A percentile compares a stretch with the other conserved stretches of the same genome.
phyloP scores from a whole-genome alignment of 345 rosid genomes.

The Turnera subulata region DNA sequence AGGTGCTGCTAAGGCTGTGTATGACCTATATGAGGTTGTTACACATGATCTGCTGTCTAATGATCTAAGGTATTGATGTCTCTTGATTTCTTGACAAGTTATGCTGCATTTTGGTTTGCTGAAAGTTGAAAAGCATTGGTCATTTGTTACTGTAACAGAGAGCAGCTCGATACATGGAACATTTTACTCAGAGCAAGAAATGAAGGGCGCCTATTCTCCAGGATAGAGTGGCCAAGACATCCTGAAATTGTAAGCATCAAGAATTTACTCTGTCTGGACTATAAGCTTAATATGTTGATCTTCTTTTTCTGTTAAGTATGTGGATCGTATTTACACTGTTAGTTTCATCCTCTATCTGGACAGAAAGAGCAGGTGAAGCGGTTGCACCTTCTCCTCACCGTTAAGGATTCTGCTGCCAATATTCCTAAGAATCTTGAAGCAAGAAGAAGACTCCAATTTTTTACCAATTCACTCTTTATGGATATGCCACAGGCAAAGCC shows the following conservation, averaged over 20 bases:
- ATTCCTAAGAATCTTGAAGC: constrained; percentile 98
- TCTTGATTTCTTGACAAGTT: not conserved
- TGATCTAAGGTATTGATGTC: constrained; percentile 62
- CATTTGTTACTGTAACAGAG: constrained; percentile 45
- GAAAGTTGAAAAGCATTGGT: not conserved
- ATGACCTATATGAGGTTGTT: constrained; percentile 75
- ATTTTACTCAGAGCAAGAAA: constrained; percentile 80
- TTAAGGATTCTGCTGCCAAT: constrained; percentile 88
- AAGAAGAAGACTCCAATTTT: constrained; percentile 89
- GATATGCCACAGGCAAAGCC: constrained; percentile 88
- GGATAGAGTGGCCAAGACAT: constrained; percentile 86
- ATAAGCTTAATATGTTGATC: too few species aligned
- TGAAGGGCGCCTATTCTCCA: constrained; percentile 81
- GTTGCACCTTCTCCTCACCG: constrained; percentile 91
- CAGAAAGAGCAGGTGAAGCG: constrained; percentile 96
- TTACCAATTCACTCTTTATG: constrained; percentile 90
- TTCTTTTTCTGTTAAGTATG: too few species aligned
- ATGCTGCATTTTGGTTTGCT: constrained; percentile 1
- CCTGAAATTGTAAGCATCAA: constrained; percentile 72
- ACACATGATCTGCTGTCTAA: constrained; percentile 79
- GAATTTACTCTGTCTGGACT: not conserved
- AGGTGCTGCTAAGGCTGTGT: constrained; percentile 90
- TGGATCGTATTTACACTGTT: constrained; percentile 14
- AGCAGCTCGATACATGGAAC: constrained; percentile 95
- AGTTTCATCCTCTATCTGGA: constrained; percentile 23